Base-by-base conservation (phyloP, 225 moss, liverwort and hornwort genomes). In the Physcomitrium patens region DNA sequence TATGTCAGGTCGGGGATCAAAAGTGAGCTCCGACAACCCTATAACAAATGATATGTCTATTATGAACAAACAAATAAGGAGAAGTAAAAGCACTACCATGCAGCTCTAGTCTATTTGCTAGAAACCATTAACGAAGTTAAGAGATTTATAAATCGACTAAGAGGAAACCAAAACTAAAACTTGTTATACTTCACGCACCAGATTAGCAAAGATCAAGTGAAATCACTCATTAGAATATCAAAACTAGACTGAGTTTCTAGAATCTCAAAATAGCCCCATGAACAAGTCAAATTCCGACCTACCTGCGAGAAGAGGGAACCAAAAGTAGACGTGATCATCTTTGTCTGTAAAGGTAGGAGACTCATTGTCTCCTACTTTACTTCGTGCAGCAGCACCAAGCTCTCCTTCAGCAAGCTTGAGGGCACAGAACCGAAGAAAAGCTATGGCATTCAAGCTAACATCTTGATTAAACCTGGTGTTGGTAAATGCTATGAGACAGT, bases 241-340 rank as follows among this genome's bases (percentile, higher is more conserved):
- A 31, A 23, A 41, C 12, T 9, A 49, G 19, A 68, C 47, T 28
- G 31, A 37, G 31, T 4, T 37, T 37, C 57, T 68, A 78, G 41
- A 58, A 52, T 52, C 45, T 44, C 60, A 56, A 60, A 61, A 49
- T 27, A 69, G 47, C 7, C 31, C 16, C 11, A 22, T 23, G 31
- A 78, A 68, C 45, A 62, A 70, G 60, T 65, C 67, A 44, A 19
- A 60, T 17, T 53, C 27, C 46, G 67, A 70, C 84, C 83, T 70
- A 99, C 99, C 99, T 88, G 99, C 99, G 81, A 99, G 93, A 63
- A 99, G 89, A 45, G 99, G 99, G 67, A 99, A 99, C 99, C 99
- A 99, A 73, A 99, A 99, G 73, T 99, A 99, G 1, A 99, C 85
- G 86, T 95, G 95, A 52, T 99, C 99, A 82, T 99, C 99, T 84